Evolutionary conservation across 1,139 yeast species (phyloP).

Genomic region (Magnusiomyces suaveolens): DNA sequence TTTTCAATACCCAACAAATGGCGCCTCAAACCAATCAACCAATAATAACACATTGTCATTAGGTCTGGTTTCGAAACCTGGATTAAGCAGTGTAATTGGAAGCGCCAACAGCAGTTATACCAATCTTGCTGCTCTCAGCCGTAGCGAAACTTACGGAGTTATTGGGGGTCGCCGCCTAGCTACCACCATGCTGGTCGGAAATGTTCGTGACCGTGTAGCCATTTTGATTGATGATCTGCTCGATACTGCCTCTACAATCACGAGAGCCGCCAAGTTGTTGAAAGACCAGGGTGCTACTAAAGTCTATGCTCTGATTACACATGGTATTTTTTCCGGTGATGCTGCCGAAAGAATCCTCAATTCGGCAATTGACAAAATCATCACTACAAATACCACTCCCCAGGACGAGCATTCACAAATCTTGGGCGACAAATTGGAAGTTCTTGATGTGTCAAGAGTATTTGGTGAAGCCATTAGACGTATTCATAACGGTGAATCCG

Average conservation of each 20-base stretch:
- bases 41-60: background rate
- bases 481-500: conserved; percentile 94
- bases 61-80: too few relatives aligned
- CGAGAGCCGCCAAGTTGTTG: conserved; percentile 81
- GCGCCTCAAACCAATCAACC: too few relatives aligned
- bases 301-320: conserved; percentile 84
- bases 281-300: conserved; percentile 87
- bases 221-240: conserved; percentile 85
- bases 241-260: conserved; percentile 87
- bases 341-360: conserved; percentile 64
- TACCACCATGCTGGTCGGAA: conserved; percentile 89
- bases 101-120: background rate
- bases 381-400: conserved; percentile 91
- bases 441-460: conserved; percentile 76
- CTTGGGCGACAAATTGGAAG: conserved; percentile 58
- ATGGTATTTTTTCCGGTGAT: conserved; percentile 88
- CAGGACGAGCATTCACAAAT: conserved; percentile 48
- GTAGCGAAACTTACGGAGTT: background rate
- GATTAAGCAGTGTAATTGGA: conserved; percentile 13
- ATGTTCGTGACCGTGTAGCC: conserved; percentile 74
- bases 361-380: conserved; percentile 69
- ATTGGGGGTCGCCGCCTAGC: conserved; percentile 32
- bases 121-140: background rate
- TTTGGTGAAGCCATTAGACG: conserved; percentile 93
- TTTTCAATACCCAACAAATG: background rate